A percentile compares a stretch with the other conserved stretches of the same genome.
Conservation (phyloP, 1,139 yeast species). For the Saccharomyces hybrid region DNA sequence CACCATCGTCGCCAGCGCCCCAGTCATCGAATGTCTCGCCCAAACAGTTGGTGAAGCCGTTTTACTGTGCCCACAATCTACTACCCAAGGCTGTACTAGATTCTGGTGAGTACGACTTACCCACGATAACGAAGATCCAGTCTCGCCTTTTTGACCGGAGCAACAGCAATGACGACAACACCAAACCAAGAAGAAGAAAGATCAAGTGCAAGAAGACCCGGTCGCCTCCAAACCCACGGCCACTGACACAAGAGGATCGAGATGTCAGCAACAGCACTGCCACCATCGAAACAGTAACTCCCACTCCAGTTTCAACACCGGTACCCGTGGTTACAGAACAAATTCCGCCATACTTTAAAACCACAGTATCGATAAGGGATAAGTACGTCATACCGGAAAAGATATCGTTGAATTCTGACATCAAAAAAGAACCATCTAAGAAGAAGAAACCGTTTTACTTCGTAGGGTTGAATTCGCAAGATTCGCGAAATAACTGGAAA, state of each 20-base stretch:
- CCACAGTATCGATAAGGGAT: not conserved
- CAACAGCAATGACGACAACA: conserved; percentile 18
- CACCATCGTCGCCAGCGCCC: not conserved
- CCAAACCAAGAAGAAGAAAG: conserved; percentile 27
- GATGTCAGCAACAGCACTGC: not conserved
- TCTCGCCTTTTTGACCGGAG: conserved; percentile 27
- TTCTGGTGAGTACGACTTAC: conserved; percentile 21
- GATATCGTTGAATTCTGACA: not conserved
- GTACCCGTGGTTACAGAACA: not conserved
- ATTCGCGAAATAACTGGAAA: conserved; percentile 6
- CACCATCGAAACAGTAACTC: not conserved
- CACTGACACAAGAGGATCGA: conserved; percentile 5
- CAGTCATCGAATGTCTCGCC: not conserved
- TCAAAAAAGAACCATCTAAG: not conserved
- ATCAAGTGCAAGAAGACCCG: conserved; percentile 10
- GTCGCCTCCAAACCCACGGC: not conserved
- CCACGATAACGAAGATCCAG: conserved; percentile 26
- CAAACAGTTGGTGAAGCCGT: not conserved
- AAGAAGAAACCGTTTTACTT: not conserved
- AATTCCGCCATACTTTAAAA: not conserved
- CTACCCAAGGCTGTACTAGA: conserved; percentile 24
- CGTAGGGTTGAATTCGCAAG: not conserved
- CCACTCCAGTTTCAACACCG: not conserved
- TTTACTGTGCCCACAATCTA: conserved; percentile 14
- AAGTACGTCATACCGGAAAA: conserved; percentile 1